These are phyloP conservation scores for Sphenostylis stenocarpa DNA, from an alignment of 306 rosid species.

Conservation along the genomic window DNA sequence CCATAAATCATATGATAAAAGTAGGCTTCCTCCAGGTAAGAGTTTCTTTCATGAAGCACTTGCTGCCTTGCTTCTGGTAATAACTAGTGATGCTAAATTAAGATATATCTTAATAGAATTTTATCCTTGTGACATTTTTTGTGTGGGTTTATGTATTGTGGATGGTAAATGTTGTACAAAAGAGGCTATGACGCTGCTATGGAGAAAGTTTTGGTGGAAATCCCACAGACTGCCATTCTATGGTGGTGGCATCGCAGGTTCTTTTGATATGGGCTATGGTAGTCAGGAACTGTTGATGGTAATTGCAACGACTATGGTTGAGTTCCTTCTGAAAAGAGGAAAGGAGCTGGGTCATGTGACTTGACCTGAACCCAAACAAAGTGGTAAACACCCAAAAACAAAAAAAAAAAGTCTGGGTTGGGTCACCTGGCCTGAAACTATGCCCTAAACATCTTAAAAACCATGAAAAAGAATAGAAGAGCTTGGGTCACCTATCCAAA, in stretches of 20 bases:
- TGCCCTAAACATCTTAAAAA: neutral
- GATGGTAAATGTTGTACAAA: neutral
- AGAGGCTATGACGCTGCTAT: neutral
- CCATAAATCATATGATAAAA: conserved; percentile 63
- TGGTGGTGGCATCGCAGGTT: neutral
- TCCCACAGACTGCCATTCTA: neutral
- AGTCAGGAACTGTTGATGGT: neutral
- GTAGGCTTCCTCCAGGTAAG: conserved; percentile 92
- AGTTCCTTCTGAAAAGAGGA: neutral
- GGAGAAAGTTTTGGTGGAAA: neutral
- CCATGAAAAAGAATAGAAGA: neutral
- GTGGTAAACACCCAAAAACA: neutral
- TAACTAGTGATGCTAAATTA: neutral
- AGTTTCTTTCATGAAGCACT: conserved; percentile 28
- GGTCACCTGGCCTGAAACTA: neutral
- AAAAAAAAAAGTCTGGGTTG: neutral
- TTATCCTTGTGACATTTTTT: neutral
- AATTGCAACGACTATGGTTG: neutral
- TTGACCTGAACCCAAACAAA: neutral
- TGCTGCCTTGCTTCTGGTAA: conserved; percentile 14
- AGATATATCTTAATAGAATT: conserved; percentile 6
- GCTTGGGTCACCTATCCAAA: neutral
- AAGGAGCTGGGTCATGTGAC: neutral
- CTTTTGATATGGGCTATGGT: neutral
- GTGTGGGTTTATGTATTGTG: neutral